A percentile compares a stretch with the other conserved stretches of the same genome.
phyloP scores from a whole-genome alignment of 306 rosid genomes.

The Ormosia emarginata region DNA sequence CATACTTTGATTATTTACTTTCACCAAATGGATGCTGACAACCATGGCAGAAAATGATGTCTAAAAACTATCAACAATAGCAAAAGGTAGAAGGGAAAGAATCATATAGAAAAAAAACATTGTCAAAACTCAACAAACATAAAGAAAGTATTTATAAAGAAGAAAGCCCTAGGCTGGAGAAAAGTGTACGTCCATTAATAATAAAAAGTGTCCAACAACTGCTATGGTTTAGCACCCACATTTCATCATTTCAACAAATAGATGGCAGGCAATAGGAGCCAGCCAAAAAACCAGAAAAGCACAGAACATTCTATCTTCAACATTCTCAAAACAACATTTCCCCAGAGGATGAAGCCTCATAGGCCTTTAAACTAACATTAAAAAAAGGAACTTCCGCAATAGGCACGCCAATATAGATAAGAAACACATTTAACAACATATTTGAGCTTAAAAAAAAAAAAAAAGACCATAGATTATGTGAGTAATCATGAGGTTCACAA shows the following conservation, averaged over 20 bases:
- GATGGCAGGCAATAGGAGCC: conserved; percentile 7
- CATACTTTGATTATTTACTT: not conserved
- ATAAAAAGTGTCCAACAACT: not conserved
- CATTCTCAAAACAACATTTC: not conserved
- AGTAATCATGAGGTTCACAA: not conserved
- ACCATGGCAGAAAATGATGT: not conserved
- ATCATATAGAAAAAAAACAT: not conserved
- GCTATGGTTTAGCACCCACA: not conserved
- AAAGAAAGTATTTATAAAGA: not conserved
- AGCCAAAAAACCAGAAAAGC: not conserved
- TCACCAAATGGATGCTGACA: not conserved
- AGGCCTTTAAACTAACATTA: not conserved
- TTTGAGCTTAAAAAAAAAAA: not conserved
- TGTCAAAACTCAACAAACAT: not conserved
- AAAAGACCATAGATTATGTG: too few species aligned
- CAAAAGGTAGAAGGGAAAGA: not conserved
- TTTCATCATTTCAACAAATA: conserved; percentile 27
- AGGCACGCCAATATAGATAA: not conserved
- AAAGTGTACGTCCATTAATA: not conserved
- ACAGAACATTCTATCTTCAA: not conserved
- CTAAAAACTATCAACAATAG: not conserved
- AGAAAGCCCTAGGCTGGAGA: not conserved
- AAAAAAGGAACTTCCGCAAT: not conserved
- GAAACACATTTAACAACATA: not conserved
- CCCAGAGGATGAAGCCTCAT: not conserved